phyloP scores from a whole-genome alignment of 148 eudicot genomes.

The Suaeda aralocaspica region DNA sequence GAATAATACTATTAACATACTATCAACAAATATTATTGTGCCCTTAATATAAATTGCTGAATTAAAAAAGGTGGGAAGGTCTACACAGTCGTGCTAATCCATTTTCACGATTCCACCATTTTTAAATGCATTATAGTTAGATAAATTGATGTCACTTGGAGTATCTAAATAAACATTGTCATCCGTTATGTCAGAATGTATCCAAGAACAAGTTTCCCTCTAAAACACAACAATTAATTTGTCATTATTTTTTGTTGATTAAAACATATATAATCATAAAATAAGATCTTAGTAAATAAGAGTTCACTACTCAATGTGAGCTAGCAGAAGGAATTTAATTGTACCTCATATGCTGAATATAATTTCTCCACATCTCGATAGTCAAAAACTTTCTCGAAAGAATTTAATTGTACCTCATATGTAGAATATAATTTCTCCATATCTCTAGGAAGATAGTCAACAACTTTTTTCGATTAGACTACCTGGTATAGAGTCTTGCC shows the following conservation, averaged over 20 bases:
- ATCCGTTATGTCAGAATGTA: conserved; percentile 95
- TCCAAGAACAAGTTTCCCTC: conserved; percentile 66
- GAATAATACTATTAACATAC: no score
- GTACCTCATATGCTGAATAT: conserved; percentile 61
- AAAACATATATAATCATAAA: background rate
- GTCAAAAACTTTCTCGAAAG: no score
- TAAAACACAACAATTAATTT: conserved; percentile 20
- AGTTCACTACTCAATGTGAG: background rate
- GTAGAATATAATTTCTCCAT: conserved; percentile 39
- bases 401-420: conserved; percentile 44
- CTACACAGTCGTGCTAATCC: conserved; percentile 41
- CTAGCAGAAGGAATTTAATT: background rate
- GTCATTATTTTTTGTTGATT: background rate
- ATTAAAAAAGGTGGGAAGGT: conserved; percentile 74
- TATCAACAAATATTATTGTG: no score
- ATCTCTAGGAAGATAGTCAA: conserved; percentile 73
- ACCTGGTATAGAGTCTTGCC: conserved; percentile 86
- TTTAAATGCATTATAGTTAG: conserved; percentile 22
- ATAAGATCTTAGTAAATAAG: background rate
- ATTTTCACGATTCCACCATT: conserved; percentile 27
- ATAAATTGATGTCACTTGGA: conserved; percentile 25
- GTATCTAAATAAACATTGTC: conserved; percentile 77
- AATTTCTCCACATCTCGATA: no score
- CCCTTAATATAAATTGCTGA: conserved; percentile 75
- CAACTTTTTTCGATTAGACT: conserved; percentile 65